Conservation (phyloP, 148 eudicot species). For the Beta vulgaris region DNA sequence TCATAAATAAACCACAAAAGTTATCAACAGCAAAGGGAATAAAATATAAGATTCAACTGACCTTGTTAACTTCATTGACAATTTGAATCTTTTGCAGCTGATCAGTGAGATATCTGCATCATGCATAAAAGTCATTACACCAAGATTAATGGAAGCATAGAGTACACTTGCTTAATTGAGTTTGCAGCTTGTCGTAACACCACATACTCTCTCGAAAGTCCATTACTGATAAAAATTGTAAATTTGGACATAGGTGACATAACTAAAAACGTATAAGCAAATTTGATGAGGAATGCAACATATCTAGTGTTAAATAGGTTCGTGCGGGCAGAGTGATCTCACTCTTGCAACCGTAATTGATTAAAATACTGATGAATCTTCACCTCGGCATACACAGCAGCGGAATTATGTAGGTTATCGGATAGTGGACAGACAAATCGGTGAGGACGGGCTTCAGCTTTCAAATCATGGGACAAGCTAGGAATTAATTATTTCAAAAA, state of each 20-base stretch:
- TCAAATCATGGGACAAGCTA: no score
- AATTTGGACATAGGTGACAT: background rate
- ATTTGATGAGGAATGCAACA: background rate
- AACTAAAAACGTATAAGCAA: background rate
- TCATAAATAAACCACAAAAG: constrained; percentile 6
- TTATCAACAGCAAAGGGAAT: background rate
- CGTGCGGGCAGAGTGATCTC: no score
- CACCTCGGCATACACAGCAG: no score
- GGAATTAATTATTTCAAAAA: no score
- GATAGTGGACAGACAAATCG: no score
- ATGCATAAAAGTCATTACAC: background rate
- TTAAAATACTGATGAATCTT: no score
- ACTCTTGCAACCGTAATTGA: no score
- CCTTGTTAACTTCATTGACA: constrained; percentile 96
- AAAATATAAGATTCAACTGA: constrained; percentile 27
- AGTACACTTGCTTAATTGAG: background rate
- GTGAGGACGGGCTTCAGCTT: no score
- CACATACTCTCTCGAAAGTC: background rate
- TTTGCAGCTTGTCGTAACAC: background rate
- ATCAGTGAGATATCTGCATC: constrained; percentile 72
- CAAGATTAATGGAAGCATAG: background rate
- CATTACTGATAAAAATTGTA: background rate
- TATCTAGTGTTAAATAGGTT: background rate
- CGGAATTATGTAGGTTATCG: no score
- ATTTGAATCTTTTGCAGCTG: constrained; percentile 81